phyloP scores from a whole-genome alignment of 768 basidiomycete genomes.

The Suillus plorans region DNA sequence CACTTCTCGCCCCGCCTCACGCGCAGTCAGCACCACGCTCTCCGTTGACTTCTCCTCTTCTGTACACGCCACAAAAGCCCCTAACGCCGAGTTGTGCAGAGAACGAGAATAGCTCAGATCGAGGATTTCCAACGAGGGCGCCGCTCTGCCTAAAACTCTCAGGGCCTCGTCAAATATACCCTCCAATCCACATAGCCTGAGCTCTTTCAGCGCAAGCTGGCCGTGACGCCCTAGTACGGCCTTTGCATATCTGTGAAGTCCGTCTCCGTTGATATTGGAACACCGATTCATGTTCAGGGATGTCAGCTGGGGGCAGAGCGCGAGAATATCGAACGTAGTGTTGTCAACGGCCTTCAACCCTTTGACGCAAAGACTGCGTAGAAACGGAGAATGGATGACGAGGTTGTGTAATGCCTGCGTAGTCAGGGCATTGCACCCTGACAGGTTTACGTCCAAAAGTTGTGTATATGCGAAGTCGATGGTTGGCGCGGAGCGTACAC shows the following conservation, averaged over 20 bases:
- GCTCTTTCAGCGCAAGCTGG: slow-evolving; percentile 53
- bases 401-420: slow-evolving; percentile 69
- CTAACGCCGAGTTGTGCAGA: slow-evolving; percentile 73
- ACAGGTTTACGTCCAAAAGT: slow-evolving; percentile 67
- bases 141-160: slow-evolving; percentile 62
- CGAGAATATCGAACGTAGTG: slow-evolving; percentile 69
- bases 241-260: slow-evolving; percentile 49
- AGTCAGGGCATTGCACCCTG: slow-evolving; percentile 68
- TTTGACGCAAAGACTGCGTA: slow-evolving; percentile 61
- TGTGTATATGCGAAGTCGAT: slow-evolving; percentile 51
- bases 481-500: slow-evolving; percentile 37
- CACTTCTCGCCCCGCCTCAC: slow-evolving; percentile 64
- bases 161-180: slow-evolving; percentile 60
- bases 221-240: slow-evolving; percentile 47
- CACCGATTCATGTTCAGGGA: slow-evolving; percentile 75
- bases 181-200: slow-evolving; percentile 69
- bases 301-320: slow-evolving; percentile 53
- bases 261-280: slow-evolving; percentile 61
- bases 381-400: slow-evolving; percentile 59
- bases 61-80: slow-evolving; percentile 64
- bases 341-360: slow-evolving; percentile 71
- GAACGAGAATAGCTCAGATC: slow-evolving; percentile 75
- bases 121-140: slow-evolving; percentile 73
- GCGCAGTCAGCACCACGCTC: slow-evolving; percentile 54
- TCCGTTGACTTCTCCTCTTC: slow-evolving; percentile 30